Base-by-base conservation (phyloP, 257 asterid genomes). In the Thymus quinquecostatus region DNA sequence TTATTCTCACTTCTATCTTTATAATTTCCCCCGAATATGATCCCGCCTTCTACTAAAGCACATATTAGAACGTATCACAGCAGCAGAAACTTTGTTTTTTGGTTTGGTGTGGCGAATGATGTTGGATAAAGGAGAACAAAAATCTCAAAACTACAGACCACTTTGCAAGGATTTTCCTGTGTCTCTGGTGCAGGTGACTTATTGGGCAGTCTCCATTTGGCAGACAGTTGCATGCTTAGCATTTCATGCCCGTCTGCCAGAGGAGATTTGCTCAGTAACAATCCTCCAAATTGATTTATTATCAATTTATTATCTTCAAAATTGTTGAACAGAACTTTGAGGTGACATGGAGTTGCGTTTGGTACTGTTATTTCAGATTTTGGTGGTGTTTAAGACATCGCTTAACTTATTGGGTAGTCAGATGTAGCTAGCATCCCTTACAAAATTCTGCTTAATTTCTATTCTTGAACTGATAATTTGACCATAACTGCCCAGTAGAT, bases 241-340 rank as follows among this genome's bases (percentile, higher is more conserved):
- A 33, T 70, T 32, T 34, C 13, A 38, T 13, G 50, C 60, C 66
- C 70, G 71, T 58, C 71, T 75, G 80, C 80, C 68, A 61, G 62
- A 66, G 78, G 80, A 79, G 76, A 71, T 75, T 75, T 79, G 78
- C 78, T 71, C 76, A 55, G 56, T 57, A 71, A 55, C 62, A 28
- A 10, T 41, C 81, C 81, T 66, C 10, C 76, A 67, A 45, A 55
- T 1, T 44, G 38, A 11, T 61, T 66, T 54, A 54, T 30, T 2
- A 8, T 49, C 69, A 68, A 40, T 38, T 28, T 48, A 58, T 10
- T 51, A 2, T 33, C 48, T 69, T 10, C 49, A 54, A 64, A 14
- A 47, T 41, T 30, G 2, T 51, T 40, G n/a, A 60, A 14, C 58
- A n/a, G 57, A 34, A 30, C 45, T 56, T 77, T 59, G 62, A 75